A percentile compares a stretch with the other conserved stretches of the same genome.
phyloP scores from a whole-genome alignment of 2,329 filamentous ascomycete genomes.

The Talaromyces sp. region DNA sequence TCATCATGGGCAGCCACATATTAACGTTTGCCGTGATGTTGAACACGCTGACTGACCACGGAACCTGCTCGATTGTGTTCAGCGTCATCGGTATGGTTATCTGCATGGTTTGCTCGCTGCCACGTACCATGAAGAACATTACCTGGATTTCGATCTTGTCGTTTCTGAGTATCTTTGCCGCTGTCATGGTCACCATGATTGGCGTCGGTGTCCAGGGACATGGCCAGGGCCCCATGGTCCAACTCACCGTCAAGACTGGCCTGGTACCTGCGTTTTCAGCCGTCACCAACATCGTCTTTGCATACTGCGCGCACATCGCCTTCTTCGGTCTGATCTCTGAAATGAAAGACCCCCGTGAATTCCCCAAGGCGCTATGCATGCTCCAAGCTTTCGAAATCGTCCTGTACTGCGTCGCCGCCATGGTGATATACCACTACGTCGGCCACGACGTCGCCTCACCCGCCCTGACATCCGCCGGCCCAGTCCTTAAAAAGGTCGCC shows the following conservation, averaged over 20 bases:
- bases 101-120: conserved; percentile 55
- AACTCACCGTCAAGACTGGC: conserved; percentile 29
- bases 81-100: conserved; percentile 54
- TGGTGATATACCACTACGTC: conserved; percentile 65
- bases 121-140: conserved; percentile 58
- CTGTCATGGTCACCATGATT: conserved; percentile 64
- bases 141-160: conserved; percentile 57
- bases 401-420: conserved; percentile 61
- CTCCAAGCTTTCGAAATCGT: conserved; percentile 55
- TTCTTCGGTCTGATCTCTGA: conserved; percentile 65
- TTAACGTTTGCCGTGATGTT: conserved; percentile 66
- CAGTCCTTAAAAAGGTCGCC: conserved; percentile 55
- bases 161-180: conserved; percentile 59
- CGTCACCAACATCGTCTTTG: conserved; percentile 66
- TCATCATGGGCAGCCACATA: conserved; percentile 67
- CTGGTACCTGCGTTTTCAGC: conserved; percentile 50
- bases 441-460: conserved; percentile 59
- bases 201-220: conserved; percentile 51
- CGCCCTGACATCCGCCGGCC: conserved; percentile 58
- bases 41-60: conserved; percentile 58
- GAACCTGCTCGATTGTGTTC: conserved; percentile 60
- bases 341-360: conserved; percentile 56
- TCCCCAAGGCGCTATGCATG: conserved; percentile 57
- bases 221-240: conserved; percentile 19
- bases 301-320: conserved; percentile 64